These are phyloP conservation scores for Trichoderma sp. DNA, from an alignment of 2,329 filamentous ascomycete genomes.

Conservation along the genomic window DNA sequence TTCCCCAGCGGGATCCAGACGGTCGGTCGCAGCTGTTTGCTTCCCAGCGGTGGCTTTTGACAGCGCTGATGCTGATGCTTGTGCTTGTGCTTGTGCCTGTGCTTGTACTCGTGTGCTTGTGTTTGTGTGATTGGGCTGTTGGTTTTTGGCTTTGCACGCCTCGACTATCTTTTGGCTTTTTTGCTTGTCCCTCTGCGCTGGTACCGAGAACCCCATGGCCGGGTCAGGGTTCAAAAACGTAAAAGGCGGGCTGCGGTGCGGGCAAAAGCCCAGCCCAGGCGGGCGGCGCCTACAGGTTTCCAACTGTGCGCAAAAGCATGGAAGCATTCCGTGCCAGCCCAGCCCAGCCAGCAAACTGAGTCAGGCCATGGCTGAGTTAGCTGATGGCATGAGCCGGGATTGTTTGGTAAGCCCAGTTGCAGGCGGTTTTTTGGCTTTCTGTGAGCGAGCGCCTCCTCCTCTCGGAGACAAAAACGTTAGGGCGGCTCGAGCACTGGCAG, in stretches of 20 bases:
- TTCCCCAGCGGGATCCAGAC: constrained; percentile 9
- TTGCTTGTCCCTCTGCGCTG: neutral
- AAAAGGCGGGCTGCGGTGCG: neutral
- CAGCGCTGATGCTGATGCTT: neutral
- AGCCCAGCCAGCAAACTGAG: neutral
- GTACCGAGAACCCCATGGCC: neutral
- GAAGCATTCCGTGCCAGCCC: neutral
- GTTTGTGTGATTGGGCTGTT: neutral
- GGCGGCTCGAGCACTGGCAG: neutral
- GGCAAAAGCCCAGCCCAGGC: neutral
- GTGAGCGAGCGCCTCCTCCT: neutral
- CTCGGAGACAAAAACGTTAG: neutral
- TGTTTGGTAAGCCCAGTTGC: no score
- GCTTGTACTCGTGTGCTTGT: neutral
- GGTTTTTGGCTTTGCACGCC: neutral
- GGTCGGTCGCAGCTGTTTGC: constrained; percentile 8
- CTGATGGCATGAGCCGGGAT: constrained; percentile 1
- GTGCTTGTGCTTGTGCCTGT: neutral
- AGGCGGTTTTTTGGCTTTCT: neutral
- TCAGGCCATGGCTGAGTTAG: neutral
- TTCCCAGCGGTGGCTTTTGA: neutral
- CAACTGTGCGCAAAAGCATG: neutral
- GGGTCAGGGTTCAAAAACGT: neutral
- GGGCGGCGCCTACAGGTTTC: neutral
- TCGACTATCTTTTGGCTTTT: neutral